Base-by-base conservation (phyloP, 192 early-diverging fungal genomes). In the Coemansia furcata region DNA sequence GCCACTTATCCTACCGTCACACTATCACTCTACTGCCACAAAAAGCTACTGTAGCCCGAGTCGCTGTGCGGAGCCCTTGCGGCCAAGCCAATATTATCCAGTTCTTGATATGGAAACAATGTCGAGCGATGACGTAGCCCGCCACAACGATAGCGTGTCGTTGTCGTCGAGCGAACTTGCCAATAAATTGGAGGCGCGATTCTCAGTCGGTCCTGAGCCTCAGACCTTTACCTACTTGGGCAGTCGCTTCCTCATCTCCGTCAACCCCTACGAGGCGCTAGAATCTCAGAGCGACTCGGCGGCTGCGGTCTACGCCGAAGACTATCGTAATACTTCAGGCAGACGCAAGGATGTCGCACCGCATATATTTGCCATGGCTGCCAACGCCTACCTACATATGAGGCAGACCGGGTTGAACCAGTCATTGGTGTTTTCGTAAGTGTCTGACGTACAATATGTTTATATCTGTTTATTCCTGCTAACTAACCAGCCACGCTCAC, bases 311-410 rank as follows among this genome's bases (percentile, higher is more conserved):
- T 92, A 94, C 71, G 89, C 92, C 7, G 80, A 84, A 8, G 84
- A 86, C 47, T 93, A 91, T 61, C 89, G 91, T 68, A 86, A 89
- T 63, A 87, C 85, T 19, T 83, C 78, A 10, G 67, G 67, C 11
- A 70, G 81, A 73, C 70, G 81, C 68, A 75, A 84, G 62, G 61
- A 71, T 35, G 67, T 87, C 63, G 70, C 78, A 11, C 92, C 94
- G n/a, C 94, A 96, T 66, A 87, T 91, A 8, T 95, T 94, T 82
- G 90, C 93, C 15, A 69, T 93, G 49, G 91, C 94, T 15, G 86
- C 92, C 29, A 86, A 90, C 47, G 93, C 94, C 14, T 98, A 95
- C 70, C 75, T 91, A 61, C 95, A 96, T 69, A 90, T 97, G 89
- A 79, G 89, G 33, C 85, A 94, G 60, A 90, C 89, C n/a, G 88